Conservation (phyloP, 1,284 basidiomycete species). For the Stygiomarasmius scandens region DNA sequence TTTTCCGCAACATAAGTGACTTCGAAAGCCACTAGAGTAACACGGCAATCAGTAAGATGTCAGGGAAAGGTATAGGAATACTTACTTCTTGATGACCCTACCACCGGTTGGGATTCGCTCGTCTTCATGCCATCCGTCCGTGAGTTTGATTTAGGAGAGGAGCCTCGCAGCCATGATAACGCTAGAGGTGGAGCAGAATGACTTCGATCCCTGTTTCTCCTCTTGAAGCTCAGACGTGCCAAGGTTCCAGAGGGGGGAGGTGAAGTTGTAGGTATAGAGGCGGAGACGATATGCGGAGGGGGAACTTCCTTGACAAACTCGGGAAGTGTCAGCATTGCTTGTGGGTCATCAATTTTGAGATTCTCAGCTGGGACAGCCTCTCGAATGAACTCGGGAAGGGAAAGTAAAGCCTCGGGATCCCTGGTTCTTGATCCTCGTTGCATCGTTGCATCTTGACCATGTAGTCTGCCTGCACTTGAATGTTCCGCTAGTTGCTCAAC, state of each 20-base stretch:
- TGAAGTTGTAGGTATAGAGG: slow-evolving; percentile 10
- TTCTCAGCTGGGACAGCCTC: slow-evolving; percentile 48
- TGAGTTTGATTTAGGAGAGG: slow-evolving; percentile 37
- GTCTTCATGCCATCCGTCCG: slow-evolving; percentile 27
- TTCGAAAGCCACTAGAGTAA: slow-evolving; percentile 46
- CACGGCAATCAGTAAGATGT: slow-evolving; percentile 20
- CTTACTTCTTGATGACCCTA: slow-evolving; percentile 9
- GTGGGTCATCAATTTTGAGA: slow-evolving; percentile 43
- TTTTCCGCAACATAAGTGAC: slow-evolving; percentile 80
- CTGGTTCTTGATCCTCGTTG: slow-evolving; percentile 35
- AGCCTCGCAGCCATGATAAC: slow-evolving; percentile 61
- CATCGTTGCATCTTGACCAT: slow-evolving; percentile 70
- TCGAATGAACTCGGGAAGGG: slow-evolving; percentile 68
- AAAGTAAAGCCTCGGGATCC: slow-evolving; percentile 62
- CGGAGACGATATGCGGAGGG: slow-evolving; percentile 27
- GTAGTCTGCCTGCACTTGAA: slow-evolving; percentile 67
- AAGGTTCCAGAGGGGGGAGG: slow-evolving; percentile 1
- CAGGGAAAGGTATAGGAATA: not conserved
- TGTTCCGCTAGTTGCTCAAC: slow-evolving; percentile 71
- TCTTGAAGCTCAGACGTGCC: slow-evolving; percentile 32
- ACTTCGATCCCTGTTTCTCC: slow-evolving; percentile 57
- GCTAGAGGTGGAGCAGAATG: slow-evolving; percentile 72
- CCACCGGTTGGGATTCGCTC: slow-evolving; percentile 21
- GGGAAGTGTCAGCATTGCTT: slow-evolving; percentile 57
- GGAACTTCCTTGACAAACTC: slow-evolving; percentile 56